Conservation (phyloP, 2,329 filamentous ascomycete genomes). For the Tolypocladium ovalisporum region DNA sequence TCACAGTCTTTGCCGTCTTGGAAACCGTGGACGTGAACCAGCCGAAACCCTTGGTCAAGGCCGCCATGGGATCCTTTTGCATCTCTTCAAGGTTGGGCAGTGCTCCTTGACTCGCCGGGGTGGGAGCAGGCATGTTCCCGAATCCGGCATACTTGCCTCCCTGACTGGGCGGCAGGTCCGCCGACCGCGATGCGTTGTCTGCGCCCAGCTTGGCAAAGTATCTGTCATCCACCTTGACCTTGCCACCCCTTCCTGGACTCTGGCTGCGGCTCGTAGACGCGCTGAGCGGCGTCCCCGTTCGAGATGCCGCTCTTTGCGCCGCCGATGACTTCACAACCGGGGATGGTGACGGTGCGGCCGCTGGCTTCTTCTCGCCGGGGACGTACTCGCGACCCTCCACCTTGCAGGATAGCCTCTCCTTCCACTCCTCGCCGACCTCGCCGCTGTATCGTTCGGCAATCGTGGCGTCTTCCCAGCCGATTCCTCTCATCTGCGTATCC, state of each 20-base stretch:
- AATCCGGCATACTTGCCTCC: conserved; percentile 91
- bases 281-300: conserved; percentile 30
- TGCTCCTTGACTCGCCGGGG: conserved; percentile 28
- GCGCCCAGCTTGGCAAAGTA: conserved; percentile 82
- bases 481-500: conserved; percentile 53
- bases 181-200: conserved; percentile 69
- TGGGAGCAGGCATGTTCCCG: conserved; percentile 59
- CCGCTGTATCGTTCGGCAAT: conserved; percentile 86
- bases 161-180: conserved; percentile 70
- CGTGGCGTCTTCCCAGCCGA: conserved; percentile 75
- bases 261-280: conserved; percentile 27
- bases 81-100: conserved; percentile 74
- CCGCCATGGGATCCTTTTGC: conserved; percentile 80
- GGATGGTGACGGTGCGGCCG: conserved; percentile 11
- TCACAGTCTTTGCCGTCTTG: conserved; percentile 84
- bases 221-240: conserved; percentile 64
- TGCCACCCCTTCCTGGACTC: conserved; percentile 28
- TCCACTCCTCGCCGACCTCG: conserved; percentile 89
- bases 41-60: conserved; percentile 83
- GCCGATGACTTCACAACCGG: conserved; percentile 22
- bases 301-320: conserved; percentile 20
- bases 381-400: conserved; percentile 84
- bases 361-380: conserved; percentile 50
- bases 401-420: conserved; percentile 77
- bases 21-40: conserved; percentile 85